Evolutionary conservation across 75 land plant species (phyloP).

Genomic region (Picea sitchensis): DNA sequence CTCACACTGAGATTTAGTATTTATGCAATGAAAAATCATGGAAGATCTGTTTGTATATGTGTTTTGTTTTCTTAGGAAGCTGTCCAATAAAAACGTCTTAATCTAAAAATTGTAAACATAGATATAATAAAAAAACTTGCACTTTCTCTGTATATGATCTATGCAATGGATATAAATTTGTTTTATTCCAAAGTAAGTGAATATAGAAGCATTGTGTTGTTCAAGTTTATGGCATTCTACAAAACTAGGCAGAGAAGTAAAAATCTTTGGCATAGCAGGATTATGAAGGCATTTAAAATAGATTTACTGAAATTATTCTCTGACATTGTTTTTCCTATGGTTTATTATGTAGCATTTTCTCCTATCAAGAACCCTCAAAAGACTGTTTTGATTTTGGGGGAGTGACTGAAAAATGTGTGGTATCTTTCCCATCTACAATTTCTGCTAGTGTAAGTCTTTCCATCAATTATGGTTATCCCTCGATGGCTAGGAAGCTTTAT

Average conservation of each 20-base stretch:
- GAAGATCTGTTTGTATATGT: neutral
- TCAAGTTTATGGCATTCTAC: neutral
- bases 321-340: neutral
- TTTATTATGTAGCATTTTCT: slow-evolving; percentile 1
- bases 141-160: neutral
- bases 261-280: neutral
- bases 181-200: neutral
- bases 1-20: too few relatives aligned
- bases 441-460: neutral
- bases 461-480: neutral
- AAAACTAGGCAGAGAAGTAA: neutral
- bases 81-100: neutral
- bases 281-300: neutral
- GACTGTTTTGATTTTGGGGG: neutral
- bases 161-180: neutral
- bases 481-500: neutral
- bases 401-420: neutral
- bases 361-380: neutral
- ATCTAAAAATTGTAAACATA: neutral
- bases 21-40: too few relatives aligned
- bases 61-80: neutral
- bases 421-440: neutral
- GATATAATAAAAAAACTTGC: neutral
- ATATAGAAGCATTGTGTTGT: neutral
- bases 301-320: neutral